Conservation (phyloP, 352 stramenopile genomes). For the Peronospora farinosa region DNA sequence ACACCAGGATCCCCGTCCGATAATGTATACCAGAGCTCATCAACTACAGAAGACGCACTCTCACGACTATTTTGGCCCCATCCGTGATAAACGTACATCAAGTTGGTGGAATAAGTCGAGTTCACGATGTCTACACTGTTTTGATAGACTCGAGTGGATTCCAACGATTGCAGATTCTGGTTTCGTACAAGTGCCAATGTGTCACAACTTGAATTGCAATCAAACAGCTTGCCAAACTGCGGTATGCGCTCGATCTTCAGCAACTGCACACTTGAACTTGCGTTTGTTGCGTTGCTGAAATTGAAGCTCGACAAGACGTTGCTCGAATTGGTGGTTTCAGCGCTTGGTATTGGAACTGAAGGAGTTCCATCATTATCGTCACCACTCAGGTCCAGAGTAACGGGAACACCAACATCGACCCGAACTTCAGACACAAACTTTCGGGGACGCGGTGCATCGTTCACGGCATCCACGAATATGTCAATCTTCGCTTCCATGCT, state of each 20-base stretch:
- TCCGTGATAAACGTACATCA: conserved; percentile 46
- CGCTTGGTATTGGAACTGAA: background rate
- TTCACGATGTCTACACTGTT: conserved; percentile 15
- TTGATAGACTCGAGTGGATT: conserved; percentile 12
- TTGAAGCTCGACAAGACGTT: conserved; percentile 18
- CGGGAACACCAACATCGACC: conserved; percentile 15
- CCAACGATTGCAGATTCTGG: conserved; percentile 1
- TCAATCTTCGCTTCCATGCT: conserved; percentile 29
- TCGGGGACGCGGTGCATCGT: conserved; percentile 34
- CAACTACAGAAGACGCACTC: conserved; percentile 11
- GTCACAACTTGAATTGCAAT: conserved; percentile 33
- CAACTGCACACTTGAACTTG: conserved; percentile 12
- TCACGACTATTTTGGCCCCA: conserved; percentile 15
- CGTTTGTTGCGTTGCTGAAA: conserved; percentile 11
- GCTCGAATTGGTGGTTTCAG: background rate
- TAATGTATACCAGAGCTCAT: conserved; percentile 51
- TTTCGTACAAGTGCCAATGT: background rate
- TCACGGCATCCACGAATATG: conserved; percentile 53
- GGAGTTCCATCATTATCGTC: conserved; percentile 33
- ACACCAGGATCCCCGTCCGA: conserved; percentile 31
- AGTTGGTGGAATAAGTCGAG: conserved; percentile 37
- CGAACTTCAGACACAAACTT: conserved; percentile 18
- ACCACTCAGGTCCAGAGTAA: conserved; percentile 35
- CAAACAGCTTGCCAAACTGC: conserved; percentile 48
- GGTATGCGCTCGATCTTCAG: conserved; percentile 44